Evolutionary conservation across 2,329 filamentous ascomycete genomes (phyloP), one percentile per base, ranked within the genome.

Genomic region (Apiospora saccharicola): DNA sequence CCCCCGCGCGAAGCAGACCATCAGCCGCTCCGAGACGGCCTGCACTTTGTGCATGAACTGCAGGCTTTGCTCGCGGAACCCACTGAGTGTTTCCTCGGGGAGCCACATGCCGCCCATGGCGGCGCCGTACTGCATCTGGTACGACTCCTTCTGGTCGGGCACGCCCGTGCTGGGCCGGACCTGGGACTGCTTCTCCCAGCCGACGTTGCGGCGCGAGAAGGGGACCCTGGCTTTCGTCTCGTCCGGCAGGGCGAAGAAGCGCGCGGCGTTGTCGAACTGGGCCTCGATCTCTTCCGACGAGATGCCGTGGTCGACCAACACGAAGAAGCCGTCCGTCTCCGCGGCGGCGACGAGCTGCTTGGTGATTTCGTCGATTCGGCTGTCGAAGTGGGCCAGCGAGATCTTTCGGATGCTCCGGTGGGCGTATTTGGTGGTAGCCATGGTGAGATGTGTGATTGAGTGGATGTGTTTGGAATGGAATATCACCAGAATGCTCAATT

Each of bases 321-420:
- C 86, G 80, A 91, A 91, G 83, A 91, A 90, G n/a, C 89, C 89
- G 70, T 86, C 85, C 10, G 87, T 87, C 75, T 90, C 88, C 1
- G 89, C 87, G 0, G 89, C 89, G 14, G 83, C 75, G 71, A 87
- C 81, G 2, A 91, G 83, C 73, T 90, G 79, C 0, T 78, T 70
- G 0, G 88, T 88, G 74, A 91, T 90, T 53, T 85, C 80, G 72
- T 88, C 84, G 75, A 89, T 85, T 69, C 89, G 86, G 5, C 79
- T 74, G 41, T 86, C 82, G 76, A 90, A 90, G 79, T 90, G 80
- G 57, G 78, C 82, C 4, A 91, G 82, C 0, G 89, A 90, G 77
- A 91, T 88, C 72, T 82, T 81, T 6, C 86, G 86, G 72, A 89
- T 86, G 4, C 78, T 74, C 10, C 85, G 83, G 70, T 83, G 78